These are phyloP conservation scores for Parmelia sp. DNA, from an alignment of 495 filamentous ascomycete species.

Conservation along the genomic window DNA sequence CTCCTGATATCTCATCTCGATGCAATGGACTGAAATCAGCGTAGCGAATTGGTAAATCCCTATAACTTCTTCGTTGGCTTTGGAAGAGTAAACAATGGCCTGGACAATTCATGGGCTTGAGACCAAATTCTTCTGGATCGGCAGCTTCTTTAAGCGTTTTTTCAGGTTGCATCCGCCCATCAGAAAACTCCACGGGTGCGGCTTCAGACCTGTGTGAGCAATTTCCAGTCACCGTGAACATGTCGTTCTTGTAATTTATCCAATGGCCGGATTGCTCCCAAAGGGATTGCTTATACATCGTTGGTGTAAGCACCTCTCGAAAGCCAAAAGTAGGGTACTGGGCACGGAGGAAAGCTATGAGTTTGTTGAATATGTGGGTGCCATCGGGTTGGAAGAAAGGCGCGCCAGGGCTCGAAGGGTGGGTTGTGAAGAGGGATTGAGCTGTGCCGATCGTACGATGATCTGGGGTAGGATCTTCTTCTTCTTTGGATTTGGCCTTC, in stretches of 20 bases:
- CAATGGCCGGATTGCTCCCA: slow-evolving; percentile 89
- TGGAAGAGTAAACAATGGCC: slow-evolving; percentile 87
- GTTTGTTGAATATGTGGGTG: slow-evolving; percentile 78
- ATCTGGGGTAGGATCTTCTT: slow-evolving; percentile 36
- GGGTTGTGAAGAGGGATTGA: slow-evolving; percentile 74
- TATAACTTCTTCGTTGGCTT: slow-evolving; percentile 64
- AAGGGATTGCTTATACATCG: slow-evolving; percentile 84
- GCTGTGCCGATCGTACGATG: slow-evolving; percentile 65
- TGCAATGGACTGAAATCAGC: slow-evolving; percentile 91
- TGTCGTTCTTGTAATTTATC: slow-evolving; percentile 90
- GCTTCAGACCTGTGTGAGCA: slow-evolving; percentile 44
- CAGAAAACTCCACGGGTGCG: slow-evolving; percentile 14
- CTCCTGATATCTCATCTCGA: slow-evolving; percentile 82
- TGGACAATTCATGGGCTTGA: slow-evolving; percentile 97
- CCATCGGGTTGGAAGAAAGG: slow-evolving; percentile 84
- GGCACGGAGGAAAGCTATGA: slow-evolving; percentile 74
- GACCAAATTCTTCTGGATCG: slow-evolving; percentile 73
- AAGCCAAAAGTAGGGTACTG: slow-evolving; percentile 87
- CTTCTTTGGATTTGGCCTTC: neutral
- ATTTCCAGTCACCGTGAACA: slow-evolving; percentile 77
- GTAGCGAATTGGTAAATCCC: slow-evolving; percentile 81
- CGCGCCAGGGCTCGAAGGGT: slow-evolving; percentile 76
- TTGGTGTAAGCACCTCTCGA: slow-evolving; percentile 86
- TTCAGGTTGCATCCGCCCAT: slow-evolving; percentile 18
- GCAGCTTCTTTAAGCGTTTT: slow-evolving; percentile 39